Evolutionary conservation across 2,329 filamentous ascomycete genomes (phyloP).

Genomic region (Fusarium tuaranense): DNA sequence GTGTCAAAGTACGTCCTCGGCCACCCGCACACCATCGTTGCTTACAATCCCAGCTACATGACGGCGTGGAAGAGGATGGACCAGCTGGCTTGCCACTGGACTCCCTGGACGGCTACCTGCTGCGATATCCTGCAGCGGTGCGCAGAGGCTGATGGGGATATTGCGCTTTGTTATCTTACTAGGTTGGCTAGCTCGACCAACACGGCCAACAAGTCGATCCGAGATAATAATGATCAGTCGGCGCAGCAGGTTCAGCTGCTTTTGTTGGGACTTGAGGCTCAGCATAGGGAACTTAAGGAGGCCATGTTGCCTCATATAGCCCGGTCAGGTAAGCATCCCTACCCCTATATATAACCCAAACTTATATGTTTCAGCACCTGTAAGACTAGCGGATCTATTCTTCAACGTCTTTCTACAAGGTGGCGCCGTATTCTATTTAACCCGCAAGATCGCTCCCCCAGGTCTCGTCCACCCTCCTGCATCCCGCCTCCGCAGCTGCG

Average conservation of each 20-base stretch:
- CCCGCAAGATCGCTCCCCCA: constrained; percentile 13
- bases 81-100: constrained; percentile 49
- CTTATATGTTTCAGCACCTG: constrained; percentile 39
- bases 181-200: constrained; percentile 55
- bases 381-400: constrained; percentile 50
- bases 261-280: constrained; percentile 60
- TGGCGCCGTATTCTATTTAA: constrained; percentile 49
- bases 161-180: constrained; percentile 57
- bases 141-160: constrained; percentile 54
- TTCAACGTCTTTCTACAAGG: constrained; percentile 55
- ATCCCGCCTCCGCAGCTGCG: constrained; percentile 38
- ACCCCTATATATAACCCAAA: constrained; percentile 8
- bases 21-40: neutral
- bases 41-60: constrained; percentile 50
- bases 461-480: constrained; percentile 29
- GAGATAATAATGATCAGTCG: constrained; percentile 42
- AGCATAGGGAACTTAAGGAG: constrained; percentile 55
- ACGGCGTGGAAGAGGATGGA: constrained; percentile 53
- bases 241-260: constrained; percentile 59
- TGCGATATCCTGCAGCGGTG: constrained; percentile 57
- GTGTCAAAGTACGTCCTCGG: constrained; percentile 53
- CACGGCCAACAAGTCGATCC: constrained; percentile 51
- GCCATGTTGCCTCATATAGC: constrained; percentile 51
- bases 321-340: constrained; percentile 26
- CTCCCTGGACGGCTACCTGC: constrained; percentile 58